A percentile compares a stretch with the other conserved stretches of the same genome.
Evolutionary conservation across 768 basidiomycete genomes (phyloP).

Genomic region (Boletellus ananiceps): DNA sequence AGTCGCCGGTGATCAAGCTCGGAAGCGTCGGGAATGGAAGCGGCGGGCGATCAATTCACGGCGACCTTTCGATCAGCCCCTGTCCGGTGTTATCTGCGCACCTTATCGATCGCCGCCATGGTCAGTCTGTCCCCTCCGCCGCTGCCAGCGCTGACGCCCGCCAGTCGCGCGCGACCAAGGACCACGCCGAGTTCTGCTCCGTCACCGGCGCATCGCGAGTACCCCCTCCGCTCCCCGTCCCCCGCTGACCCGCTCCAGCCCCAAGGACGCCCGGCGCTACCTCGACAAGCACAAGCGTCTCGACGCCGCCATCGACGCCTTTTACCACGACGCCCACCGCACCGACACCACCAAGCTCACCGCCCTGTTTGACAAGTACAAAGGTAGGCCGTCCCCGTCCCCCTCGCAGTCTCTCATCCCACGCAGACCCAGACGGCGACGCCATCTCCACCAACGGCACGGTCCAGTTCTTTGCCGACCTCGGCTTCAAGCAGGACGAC

Average conservation of each 20-base stretch:
- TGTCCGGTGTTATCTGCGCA: not conserved
- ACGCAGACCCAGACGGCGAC: constrained; percentile 39
- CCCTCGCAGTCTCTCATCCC: not conserved
- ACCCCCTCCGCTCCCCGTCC: not conserved
- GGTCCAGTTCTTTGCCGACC: constrained; percentile 54
- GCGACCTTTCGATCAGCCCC: not conserved
- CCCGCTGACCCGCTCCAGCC: constrained; percentile 21
- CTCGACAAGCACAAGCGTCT: constrained; percentile 65
- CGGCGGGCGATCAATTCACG: no score
- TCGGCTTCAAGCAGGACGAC: constrained; percentile 26
- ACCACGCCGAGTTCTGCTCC: constrained; percentile 55
- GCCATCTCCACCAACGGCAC: constrained; percentile 78
- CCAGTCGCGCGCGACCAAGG: constrained; percentile 32
- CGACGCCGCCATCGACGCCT: constrained; percentile 72
- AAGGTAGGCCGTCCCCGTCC: constrained; percentile 39
- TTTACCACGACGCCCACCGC: constrained; percentile 45
- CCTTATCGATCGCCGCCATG: constrained; percentile 18
- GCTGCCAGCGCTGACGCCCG: not conserved
- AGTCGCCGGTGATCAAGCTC: not conserved
- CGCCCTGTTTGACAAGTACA: constrained; percentile 62
- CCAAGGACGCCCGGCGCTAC: constrained; percentile 60
- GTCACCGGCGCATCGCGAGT: constrained; percentile 71
- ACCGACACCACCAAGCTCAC: constrained; percentile 45
- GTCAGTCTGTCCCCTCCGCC: constrained; percentile 14
- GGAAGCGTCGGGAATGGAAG: not conserved